Conservation (phyloP, 2,329 filamentous ascomycete genomes). For the Nannizziopsis barbatae region DNA sequence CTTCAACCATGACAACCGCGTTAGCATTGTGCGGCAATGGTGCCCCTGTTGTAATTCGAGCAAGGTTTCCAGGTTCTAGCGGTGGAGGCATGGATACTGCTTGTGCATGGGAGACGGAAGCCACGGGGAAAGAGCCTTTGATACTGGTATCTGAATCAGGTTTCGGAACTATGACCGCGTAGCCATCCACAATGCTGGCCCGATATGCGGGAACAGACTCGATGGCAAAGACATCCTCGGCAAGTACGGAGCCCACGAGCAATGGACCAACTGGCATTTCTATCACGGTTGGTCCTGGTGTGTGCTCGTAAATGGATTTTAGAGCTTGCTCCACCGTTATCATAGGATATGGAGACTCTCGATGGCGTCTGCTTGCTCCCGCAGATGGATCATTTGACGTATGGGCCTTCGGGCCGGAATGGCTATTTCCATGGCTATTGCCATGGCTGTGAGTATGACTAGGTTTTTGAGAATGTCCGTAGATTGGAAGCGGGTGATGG, state of each 20-base stretch:
- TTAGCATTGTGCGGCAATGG: constrained; percentile 80
- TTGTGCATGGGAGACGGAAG: constrained; percentile 74
- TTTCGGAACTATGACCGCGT: constrained; percentile 58
- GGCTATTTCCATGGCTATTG: constrained; percentile 53
- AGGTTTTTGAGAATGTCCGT: constrained; percentile 23
- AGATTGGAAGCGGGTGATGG: constrained; percentile 17
- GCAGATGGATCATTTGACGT: constrained; percentile 55
- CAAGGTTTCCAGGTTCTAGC: constrained; percentile 63
- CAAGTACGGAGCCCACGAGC: constrained; percentile 67
- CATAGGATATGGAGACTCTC: constrained; percentile 88
- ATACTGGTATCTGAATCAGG: constrained; percentile 47
- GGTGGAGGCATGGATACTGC: constrained; percentile 52
- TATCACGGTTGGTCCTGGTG: constrained; percentile 50
- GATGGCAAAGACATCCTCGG: constrained; percentile 65
- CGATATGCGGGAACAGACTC: constrained; percentile 88
- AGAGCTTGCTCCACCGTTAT: constrained; percentile 74
- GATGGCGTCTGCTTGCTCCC: constrained; percentile 57
- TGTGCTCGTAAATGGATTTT: constrained; percentile 57
- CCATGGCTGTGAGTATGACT: constrained; percentile 45
- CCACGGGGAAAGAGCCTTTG: constrained; percentile 75
- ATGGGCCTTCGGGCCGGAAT: constrained; percentile 57
- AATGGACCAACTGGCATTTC: constrained; percentile 50
- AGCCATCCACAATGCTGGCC: constrained; percentile 94
- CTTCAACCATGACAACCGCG: constrained; percentile 93
- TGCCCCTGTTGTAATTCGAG: constrained; percentile 88